A percentile compares a stretch with the other conserved stretches of the same genome.
phyloP scores from a whole-genome alignment of 2,329 filamentous ascomycete species.

The Magnaporthales sp. region DNA sequence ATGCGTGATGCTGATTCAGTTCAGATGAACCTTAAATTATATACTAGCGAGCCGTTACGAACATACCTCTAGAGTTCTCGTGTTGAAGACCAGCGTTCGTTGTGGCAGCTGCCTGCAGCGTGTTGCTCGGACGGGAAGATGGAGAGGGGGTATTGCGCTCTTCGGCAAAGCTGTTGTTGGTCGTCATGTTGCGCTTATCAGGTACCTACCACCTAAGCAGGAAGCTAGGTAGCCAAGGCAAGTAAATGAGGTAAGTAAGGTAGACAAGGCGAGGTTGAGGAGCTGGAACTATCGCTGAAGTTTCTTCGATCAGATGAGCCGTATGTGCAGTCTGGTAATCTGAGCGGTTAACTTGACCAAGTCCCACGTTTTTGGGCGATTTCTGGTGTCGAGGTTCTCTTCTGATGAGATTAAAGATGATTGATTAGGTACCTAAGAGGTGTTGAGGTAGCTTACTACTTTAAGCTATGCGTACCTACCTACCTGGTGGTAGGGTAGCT shows the following conservation, averaged over 20 bases:
- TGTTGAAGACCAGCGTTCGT: slow-evolving; percentile 69
- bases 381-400: neutral
- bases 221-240: neutral
- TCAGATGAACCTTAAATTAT: neutral
- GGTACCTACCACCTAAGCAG: neutral
- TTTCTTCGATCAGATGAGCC: neutral
- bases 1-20: neutral
- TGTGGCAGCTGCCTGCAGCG: slow-evolving; percentile 66
- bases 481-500: neutral
- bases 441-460: neutral
- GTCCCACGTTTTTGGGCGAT: neutral
- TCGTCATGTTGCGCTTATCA: neutral
- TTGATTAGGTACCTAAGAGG: neutral
- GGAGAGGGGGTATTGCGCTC: slow-evolving; percentile 45
- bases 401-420: neutral
- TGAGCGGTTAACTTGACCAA: neutral
- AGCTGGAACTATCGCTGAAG: neutral
- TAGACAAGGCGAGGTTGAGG: neutral
- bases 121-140: slow-evolving; percentile 57
- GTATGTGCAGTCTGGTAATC: neutral
- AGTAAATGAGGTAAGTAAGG: neutral
- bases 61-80: slow-evolving; percentile 49
- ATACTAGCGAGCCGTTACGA: slow-evolving; percentile 15
- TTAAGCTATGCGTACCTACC: neutral
- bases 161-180: neutral